phyloP scores from a whole-genome alignment of 2,329 filamentous ascomycete genomes.

The Canariomyces notabilis region DNA sequence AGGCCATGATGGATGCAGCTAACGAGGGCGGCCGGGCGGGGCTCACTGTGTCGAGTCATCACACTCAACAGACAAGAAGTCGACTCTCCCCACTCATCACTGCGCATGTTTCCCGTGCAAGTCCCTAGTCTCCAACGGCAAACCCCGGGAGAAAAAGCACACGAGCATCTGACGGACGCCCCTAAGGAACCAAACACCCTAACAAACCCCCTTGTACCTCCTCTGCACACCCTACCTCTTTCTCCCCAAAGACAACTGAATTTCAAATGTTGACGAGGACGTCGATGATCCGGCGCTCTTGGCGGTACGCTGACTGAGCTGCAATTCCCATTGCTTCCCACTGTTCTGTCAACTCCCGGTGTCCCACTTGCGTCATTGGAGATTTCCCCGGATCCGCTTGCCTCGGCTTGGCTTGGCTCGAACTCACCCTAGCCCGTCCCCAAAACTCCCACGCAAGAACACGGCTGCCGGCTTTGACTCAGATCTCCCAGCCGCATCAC shows the following conservation, averaged over 20 bases:
- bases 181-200: conserved; percentile 3
- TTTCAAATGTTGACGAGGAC: conserved; percentile 9
- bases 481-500: background rate
- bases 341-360: background rate
- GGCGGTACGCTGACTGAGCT: conserved; percentile 5
- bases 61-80: conserved; percentile 2
- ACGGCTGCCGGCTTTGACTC: conserved; percentile 1
- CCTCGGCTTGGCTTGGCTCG: conserved; percentile 23
- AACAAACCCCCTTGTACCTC: conserved; percentile 8
- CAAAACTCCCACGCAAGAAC: conserved; percentile 10
- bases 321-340: background rate
- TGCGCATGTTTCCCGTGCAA: no score
- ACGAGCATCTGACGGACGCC: conserved; percentile 10
- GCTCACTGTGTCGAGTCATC: conserved; percentile 7
- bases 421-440: conserved; percentile 9
- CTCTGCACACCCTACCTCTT: background rate
- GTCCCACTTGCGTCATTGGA: conserved; percentile 24
- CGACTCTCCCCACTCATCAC: background rate
- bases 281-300: conserved; percentile 5
- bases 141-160: conserved; percentile 10
- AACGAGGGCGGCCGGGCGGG: conserved; percentile 2
- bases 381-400: conserved; percentile 20
- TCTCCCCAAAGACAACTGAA: background rate
- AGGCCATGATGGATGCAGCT: conserved; percentile 6
- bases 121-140: conserved; percentile 8